Evolutionary conservation across 225 moss, liverwort and hornwort species (phyloP).

Genomic region (Sphagnum contortum): DNA sequence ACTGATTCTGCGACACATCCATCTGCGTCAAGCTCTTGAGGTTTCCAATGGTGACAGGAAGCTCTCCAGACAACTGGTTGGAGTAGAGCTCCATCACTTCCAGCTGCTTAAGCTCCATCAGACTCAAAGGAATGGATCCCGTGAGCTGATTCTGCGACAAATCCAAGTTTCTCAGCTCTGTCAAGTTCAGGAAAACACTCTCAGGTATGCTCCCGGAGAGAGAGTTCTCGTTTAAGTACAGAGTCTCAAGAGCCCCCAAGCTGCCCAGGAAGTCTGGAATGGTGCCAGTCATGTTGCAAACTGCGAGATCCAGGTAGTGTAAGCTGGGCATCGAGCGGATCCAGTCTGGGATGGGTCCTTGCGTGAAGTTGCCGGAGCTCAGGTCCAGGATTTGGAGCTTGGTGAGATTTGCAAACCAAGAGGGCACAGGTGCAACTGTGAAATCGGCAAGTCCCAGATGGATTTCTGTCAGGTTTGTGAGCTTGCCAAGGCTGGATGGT

Average conservation of each 20-base stretch:
- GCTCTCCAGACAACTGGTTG: constrained; percentile 47
- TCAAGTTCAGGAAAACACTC: constrained; percentile 47
- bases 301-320: constrained; percentile 27
- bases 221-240: constrained; percentile 37
- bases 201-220: constrained; percentile 50
- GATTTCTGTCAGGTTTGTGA: constrained; percentile 41
- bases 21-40: constrained; percentile 31
- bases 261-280: constrained; percentile 42
- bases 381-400: constrained; percentile 37
- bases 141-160: constrained; percentile 44
- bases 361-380: constrained; percentile 31
- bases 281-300: constrained; percentile 33
- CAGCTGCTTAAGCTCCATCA: constrained; percentile 41
- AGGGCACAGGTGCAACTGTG: constrained; percentile 34
- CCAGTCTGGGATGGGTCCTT: constrained; percentile 35
- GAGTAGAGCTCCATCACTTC: constrained; percentile 31
- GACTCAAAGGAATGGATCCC: constrained; percentile 47
- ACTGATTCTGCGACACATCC: constrained; percentile 61
- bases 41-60: constrained; percentile 50
- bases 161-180: constrained; percentile 35
- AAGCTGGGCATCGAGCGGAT: constrained; percentile 27
- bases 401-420: constrained; percentile 51
- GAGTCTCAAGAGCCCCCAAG: constrained; percentile 28
- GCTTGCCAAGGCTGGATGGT: constrained; percentile 45
- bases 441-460: constrained; percentile 30